Evolutionary conservation across 371 early-diverging fungal species (phyloP).

Genomic region (Parasitella parasitica): DNA sequence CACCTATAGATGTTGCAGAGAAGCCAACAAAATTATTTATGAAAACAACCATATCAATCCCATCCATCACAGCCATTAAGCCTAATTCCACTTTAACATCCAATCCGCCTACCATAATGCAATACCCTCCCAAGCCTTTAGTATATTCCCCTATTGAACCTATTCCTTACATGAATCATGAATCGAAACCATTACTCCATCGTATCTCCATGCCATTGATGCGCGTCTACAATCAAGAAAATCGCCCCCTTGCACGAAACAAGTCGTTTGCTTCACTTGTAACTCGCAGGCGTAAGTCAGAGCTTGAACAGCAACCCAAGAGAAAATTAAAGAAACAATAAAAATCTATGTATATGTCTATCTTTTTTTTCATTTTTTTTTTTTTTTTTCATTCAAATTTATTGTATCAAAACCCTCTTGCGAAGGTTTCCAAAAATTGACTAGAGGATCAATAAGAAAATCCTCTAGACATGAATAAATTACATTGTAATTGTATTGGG

Average conservation of each 20-base stretch:
- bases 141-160: slow-evolving; percentile 48
- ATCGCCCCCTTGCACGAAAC: neutral
- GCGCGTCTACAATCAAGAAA: slow-evolving; percentile 6
- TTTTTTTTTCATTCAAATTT: neutral
- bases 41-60: slow-evolving; percentile 43
- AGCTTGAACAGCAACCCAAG: slow-evolving; percentile 14
- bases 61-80: slow-evolving; percentile 10
- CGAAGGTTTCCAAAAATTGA: slow-evolving; percentile 28
- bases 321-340: slow-evolving; percentile 11
- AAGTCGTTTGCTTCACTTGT: slow-evolving; percentile 9
- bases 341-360: neutral
- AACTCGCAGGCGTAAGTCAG: slow-evolving; percentile 16
- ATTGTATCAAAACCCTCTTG: neutral
- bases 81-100: slow-evolving; percentile 4
- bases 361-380: neutral
- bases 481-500: slow-evolving; percentile 8
- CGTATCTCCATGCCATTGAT: slow-evolving; percentile 28
- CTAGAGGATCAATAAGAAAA: slow-evolving; percentile 3
- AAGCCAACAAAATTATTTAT: slow-evolving; percentile 33
- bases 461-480: slow-evolving; percentile 5
- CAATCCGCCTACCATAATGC: slow-evolving; percentile 37
- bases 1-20: neutral
- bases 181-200: slow-evolving; percentile 17
- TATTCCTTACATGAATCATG: neutral
- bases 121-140: slow-evolving; percentile 45